Conservation (phyloP, 164 flowering plant genomes). For the Stephania japonica region DNA sequence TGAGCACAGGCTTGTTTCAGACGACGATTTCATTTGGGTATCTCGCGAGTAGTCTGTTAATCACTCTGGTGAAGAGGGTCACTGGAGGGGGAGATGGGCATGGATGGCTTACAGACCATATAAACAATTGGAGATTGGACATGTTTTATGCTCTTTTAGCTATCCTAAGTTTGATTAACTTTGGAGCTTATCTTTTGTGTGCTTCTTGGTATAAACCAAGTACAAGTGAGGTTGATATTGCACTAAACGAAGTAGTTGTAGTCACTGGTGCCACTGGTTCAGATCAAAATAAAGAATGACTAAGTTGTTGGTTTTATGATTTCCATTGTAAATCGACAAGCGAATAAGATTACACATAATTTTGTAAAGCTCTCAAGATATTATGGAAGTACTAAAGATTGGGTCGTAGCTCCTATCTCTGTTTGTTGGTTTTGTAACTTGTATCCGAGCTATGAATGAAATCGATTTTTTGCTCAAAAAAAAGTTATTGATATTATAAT, state of each 20-base stretch:
- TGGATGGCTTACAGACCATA: conserved; percentile 66
- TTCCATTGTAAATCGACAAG: too few relatives aligned
- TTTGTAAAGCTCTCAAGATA: too few relatives aligned
- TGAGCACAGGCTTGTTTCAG: conserved; percentile 93
- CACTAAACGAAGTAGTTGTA: not conserved
- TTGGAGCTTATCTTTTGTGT: conserved; percentile 43
- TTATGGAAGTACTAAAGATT: too few relatives aligned
- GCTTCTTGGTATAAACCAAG: conserved; percentile 40
- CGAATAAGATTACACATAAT: too few relatives aligned
- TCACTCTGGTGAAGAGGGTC: conserved; percentile 48
- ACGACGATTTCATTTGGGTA: conserved; percentile 78
- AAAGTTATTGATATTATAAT: too few relatives aligned
- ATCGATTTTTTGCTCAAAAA: too few relatives aligned
- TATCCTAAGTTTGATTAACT: conserved; percentile 44
- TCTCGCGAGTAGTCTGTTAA: conserved; percentile 71
- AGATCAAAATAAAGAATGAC: not conserved
- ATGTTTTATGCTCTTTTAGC: conserved; percentile 59
- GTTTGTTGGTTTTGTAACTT: too few relatives aligned
- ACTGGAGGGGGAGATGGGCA: conserved; percentile 25
- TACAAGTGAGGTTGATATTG: not conserved
- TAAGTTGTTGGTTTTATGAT: too few relatives aligned
- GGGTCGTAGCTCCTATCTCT: too few relatives aligned
- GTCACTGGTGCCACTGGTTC: not conserved
- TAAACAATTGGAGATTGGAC: conserved; percentile 66
- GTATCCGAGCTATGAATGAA: too few relatives aligned